Evolutionary conservation across 1,139 yeast genomes (phyloP), one percentile per base, ranked within the genome.

Genomic region (Lodderomyces metapsilosis): DNA sequence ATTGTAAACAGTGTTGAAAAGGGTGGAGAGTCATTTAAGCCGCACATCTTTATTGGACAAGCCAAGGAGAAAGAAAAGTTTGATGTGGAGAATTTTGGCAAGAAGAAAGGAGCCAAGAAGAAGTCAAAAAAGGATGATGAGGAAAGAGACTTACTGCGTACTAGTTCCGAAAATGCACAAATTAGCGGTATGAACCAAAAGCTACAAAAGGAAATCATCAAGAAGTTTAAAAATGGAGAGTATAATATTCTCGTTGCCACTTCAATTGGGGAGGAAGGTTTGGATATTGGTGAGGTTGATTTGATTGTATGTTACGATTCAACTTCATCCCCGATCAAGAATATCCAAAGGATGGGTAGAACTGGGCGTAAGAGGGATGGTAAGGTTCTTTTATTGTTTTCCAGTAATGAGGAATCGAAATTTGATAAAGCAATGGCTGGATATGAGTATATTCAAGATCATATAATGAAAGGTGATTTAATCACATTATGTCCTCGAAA

Each of bases 211-310:
- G 82, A 83, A 45, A 75, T 88, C 9, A 84, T 94, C 35, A 74
- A 74, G 28, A 74, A 82, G 46, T 92, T 94, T 62, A 86, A 84
- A 52, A 52, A 62, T 1, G 96, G 95, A 5, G 68, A 62, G 1
- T 78, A 78, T 54, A 94, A 92, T 56, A 81, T 88, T 6, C 67
- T 94, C 22, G 95, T 94, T 3, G 97, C 98, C 5, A 94, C 99
- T 0, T 89, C 97, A 0, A 92, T 94, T 57, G 99, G 98, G 36
- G 99, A 94, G 60, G 99, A 94, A 70, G 99, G 99, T 40, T 73
- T 94, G 47, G 98, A 94, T 69, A 94, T 94, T 50, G 98, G 98
- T 24, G 98, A 94, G 57, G 98, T 94, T 40, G 98, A 94, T 59
- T 61, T 92, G 52, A 92, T 94, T 51, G 75, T 92, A 5, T 89